Evolutionary conservation across 2,329 filamentous ascomycete genomes (phyloP).

Genomic region (Beauveria brongniartii): DNA sequence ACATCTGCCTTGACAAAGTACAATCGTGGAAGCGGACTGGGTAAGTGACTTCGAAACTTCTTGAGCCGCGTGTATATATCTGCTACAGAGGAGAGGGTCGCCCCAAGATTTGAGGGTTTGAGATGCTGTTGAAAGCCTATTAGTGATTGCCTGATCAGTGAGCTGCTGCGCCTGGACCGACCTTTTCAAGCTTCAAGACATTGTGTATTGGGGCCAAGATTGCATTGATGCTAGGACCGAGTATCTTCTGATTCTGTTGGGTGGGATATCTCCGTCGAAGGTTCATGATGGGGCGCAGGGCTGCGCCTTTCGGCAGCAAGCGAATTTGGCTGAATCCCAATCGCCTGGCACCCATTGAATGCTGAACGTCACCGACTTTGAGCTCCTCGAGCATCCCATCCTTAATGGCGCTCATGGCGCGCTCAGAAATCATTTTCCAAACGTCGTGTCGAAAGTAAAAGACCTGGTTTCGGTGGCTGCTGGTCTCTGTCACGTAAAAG

Average conservation of each 20-base stretch:
- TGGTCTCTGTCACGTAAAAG: slow-evolving; percentile 94
- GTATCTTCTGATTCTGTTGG: slow-evolving; percentile 54
- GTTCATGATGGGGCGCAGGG: slow-evolving; percentile 82
- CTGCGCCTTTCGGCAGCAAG: slow-evolving; percentile 69
- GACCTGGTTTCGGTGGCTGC: slow-evolving; percentile 65
- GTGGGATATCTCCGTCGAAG: slow-evolving; percentile 57
- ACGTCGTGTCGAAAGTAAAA: slow-evolving; percentile 95
- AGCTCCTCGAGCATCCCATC: slow-evolving; percentile 72
- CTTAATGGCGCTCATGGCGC: slow-evolving; percentile 61
- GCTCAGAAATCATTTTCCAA: slow-evolving; percentile 71
- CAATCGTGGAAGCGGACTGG: slow-evolving; percentile 35
- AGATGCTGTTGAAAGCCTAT: slow-evolving; percentile 22
- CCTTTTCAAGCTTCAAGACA: slow-evolving; percentile 72
- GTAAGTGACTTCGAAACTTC: slow-evolving; percentile 51
- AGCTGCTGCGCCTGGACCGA: slow-evolving; percentile 21
- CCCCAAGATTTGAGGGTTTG: slow-evolving; percentile 58
- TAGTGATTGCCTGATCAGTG: slow-evolving; percentile 8
- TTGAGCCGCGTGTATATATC: slow-evolving; percentile 72
- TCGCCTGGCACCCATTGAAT: slow-evolving; percentile 50
- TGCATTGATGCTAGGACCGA: slow-evolving; percentile 34
- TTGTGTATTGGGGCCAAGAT: slow-evolving; percentile 66
- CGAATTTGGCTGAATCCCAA: slow-evolving; percentile 74
- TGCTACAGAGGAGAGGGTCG: slow-evolving; percentile 70
- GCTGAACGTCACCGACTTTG: slow-evolving; percentile 44
- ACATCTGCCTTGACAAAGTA: slow-evolving; percentile 95